phyloP scores from a whole-genome alignment of 352 stramenopile genomes.

The Phytophthora agathidicida region DNA sequence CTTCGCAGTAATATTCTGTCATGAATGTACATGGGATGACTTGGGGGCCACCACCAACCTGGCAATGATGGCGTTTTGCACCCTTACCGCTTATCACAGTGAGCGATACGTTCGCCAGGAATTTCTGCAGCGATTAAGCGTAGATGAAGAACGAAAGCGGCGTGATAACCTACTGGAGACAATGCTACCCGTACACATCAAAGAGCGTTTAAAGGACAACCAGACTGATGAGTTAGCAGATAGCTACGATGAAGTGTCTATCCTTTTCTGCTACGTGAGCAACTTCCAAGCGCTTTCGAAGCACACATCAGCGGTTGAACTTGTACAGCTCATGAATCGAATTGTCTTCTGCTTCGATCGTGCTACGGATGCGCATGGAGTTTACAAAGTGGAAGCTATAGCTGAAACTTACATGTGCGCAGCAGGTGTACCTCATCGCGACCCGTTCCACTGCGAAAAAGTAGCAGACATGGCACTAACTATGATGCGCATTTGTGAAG shows the following conservation, averaged over 20 bases:
- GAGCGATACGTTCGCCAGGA: slow-evolving; percentile 68
- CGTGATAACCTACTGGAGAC: slow-evolving; percentile 75
- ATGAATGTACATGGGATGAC: slow-evolving; percentile 49
- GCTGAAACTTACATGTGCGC: slow-evolving; percentile 87
- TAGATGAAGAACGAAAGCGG: slow-evolving; percentile 72
- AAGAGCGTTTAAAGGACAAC: slow-evolving; percentile 77
- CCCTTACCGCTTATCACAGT: slow-evolving; percentile 69
- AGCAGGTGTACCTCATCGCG: slow-evolving; percentile 60
- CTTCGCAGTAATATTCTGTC: slow-evolving; percentile 62
- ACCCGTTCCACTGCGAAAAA: slow-evolving; percentile 75
- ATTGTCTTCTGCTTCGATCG: slow-evolving; percentile 89
- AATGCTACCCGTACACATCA: slow-evolving; percentile 80
- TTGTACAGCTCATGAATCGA: slow-evolving; percentile 88
- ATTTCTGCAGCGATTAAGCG: slow-evolving; percentile 65
- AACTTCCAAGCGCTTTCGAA: slow-evolving; percentile 79
- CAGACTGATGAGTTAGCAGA: slow-evolving; percentile 67
- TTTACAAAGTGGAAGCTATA: slow-evolving; percentile 91
- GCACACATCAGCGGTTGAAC: slow-evolving; percentile 69
- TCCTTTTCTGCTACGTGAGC: slow-evolving; percentile 85
- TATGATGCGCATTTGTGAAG: slow-evolving; percentile 76
- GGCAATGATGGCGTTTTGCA: slow-evolving; percentile 68
- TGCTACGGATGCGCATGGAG: slow-evolving; percentile 63
- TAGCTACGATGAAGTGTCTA: slow-evolving; percentile 82
- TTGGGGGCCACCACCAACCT: slow-evolving; percentile 59
- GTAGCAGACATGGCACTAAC: slow-evolving; percentile 80